Base-by-base conservation (phyloP, 75 land plant genomes). In the Isoetes taiwanensis region DNA sequence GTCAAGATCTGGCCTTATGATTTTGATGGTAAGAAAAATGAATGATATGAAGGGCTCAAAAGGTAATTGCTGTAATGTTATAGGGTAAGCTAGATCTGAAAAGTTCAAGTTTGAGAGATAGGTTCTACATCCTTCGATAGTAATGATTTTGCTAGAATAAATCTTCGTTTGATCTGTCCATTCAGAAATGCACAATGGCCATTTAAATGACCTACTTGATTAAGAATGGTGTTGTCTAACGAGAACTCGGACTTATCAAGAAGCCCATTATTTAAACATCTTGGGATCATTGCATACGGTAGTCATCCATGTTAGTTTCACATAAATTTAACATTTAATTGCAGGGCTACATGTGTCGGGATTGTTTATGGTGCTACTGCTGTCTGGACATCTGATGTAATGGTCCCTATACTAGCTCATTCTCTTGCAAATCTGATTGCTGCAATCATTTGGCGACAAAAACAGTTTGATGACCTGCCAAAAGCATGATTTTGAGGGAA, bases 341-440 rank as follows among this genome's bases (percentile, higher is more conserved):
- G 43, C 72, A 86, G 93, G 96, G 96, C 96, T 39, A 75, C 96
- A 25, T 77, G 82, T 59, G 93, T 90, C 61, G 96, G 93, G 37
- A 53, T 85, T 41, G 54, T 61, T 0, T 90, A 90, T 73, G 96
- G 96, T 2, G 50, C 80, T 46, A 79, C 84, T 32, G 77, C 81
- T 11, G 67, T 82, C 17, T 41, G 21, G 34, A 75, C 96, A 38
- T 67, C 76, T 17, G 77, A 83, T 41, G 20, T 90, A 16, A 23
- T 75, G 25, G 93, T 86, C 4, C 96, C 96, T 48, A 80, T 90
- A 79, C 72, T 74, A 54, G 72, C 87, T 60, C 96, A 90, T 59
- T 74, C 80, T 14, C 24, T 72, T 25, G 89, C 91, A 56, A 90
- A 90, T 70, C 69, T 90, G 50, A 63, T 90, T 32, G 96, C 86